Evolutionary conservation across 2,329 filamentous ascomycete genomes (phyloP).

Genomic region (Colletotrichum tofieldiae): DNA sequence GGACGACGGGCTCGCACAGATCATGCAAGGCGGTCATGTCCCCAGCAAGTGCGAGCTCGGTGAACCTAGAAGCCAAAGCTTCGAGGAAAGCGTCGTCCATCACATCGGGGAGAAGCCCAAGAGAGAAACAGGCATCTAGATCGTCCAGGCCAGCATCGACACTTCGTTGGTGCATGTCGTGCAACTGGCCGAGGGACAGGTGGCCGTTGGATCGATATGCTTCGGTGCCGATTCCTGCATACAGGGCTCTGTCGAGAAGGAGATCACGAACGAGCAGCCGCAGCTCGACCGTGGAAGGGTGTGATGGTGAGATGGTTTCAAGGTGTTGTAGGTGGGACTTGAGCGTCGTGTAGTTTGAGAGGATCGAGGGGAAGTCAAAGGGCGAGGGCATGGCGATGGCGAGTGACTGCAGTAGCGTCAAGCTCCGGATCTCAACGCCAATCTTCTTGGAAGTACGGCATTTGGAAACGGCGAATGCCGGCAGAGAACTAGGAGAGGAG

Average conservation of each 20-base stretch:
- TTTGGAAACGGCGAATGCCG: slow-evolving; percentile 50
- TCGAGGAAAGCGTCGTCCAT: slow-evolving; percentile 42
- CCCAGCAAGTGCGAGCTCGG: slow-evolving; percentile 47
- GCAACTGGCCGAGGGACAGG: slow-evolving; percentile 45
- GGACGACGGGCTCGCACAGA: slow-evolving; percentile 50
- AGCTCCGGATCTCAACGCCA: slow-evolving; percentile 51
- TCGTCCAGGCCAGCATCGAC: slow-evolving; percentile 48
- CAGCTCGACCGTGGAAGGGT: slow-evolving; percentile 46
- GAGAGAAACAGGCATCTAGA: slow-evolving; percentile 48
- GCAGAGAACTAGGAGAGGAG: slow-evolving; percentile 38
- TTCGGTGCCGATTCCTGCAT: slow-evolving; percentile 48
- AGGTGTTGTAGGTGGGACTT: slow-evolving; percentile 44
- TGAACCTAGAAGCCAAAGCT: slow-evolving; percentile 45
- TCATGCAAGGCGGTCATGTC: slow-evolving; percentile 46
- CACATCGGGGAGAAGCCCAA: slow-evolving; percentile 47
- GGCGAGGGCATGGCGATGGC: slow-evolving; percentile 55
- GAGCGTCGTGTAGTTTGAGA: slow-evolving; percentile 47
- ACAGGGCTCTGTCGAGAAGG: slow-evolving; percentile 48
- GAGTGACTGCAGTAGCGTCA: slow-evolving; percentile 57
- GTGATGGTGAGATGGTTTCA: slow-evolving; percentile 26
- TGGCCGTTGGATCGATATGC: slow-evolving; percentile 42
- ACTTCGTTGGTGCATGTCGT: slow-evolving; percentile 49
- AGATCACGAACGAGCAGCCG: slow-evolving; percentile 48
- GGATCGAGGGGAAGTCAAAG: slow-evolving; percentile 46
- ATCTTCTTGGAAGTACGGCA: slow-evolving; percentile 45